Percentiles rank a stretch among this genome's conserved stretches.
These are phyloP conservation scores for Furcasterigmium furcatum DNA, from an alignment of 2,329 filamentous ascomycete genomes.

Conservation along the genomic window DNA sequence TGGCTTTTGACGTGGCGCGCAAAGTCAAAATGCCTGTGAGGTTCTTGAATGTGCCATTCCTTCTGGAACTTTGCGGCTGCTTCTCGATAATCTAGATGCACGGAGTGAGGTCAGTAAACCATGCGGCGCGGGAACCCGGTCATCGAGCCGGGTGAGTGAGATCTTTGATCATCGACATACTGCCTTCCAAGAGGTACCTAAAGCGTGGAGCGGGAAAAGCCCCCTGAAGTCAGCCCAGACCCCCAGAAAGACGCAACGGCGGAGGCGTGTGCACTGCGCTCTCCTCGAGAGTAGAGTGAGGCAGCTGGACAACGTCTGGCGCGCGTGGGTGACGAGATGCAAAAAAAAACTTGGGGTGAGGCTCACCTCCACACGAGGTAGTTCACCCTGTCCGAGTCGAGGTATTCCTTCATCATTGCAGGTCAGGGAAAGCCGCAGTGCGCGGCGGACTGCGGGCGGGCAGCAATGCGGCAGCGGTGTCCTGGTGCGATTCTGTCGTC, in stretches of 20 bases:
- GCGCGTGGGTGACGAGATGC: neutral
- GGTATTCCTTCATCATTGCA: conserved; percentile 55
- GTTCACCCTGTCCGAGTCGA: conserved; percentile 67
- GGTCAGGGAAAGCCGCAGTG: conserved; percentile 11
- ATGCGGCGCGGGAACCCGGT: conserved; percentile 8
- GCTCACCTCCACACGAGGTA: conserved; percentile 70
- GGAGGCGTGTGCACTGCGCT: no score
- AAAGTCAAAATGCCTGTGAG: conserved; percentile 61
- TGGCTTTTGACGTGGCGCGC: conserved; percentile 63
- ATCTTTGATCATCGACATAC: conserved; percentile 38
- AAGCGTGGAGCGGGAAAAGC: neutral
- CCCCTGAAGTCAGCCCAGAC: conserved; percentile 2
- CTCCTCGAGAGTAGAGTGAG: no score
- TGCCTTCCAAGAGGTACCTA: conserved; percentile 61
- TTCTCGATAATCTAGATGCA: conserved; percentile 59
- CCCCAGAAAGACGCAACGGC: no score
- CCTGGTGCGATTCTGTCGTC: neutral
- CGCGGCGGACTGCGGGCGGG: conserved; percentile 9
- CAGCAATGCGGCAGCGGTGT: neutral
- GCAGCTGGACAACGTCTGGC: neutral
- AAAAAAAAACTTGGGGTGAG: conserved; percentile 4
- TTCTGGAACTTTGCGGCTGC: conserved; percentile 66
- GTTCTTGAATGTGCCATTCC: conserved; percentile 62
- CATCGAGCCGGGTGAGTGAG: no score
- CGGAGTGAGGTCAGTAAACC: conserved; percentile 13